phyloP scores from a whole-genome alignment of 768 basidiomycete species.

The Leucosporidium creatinivorum region DNA sequence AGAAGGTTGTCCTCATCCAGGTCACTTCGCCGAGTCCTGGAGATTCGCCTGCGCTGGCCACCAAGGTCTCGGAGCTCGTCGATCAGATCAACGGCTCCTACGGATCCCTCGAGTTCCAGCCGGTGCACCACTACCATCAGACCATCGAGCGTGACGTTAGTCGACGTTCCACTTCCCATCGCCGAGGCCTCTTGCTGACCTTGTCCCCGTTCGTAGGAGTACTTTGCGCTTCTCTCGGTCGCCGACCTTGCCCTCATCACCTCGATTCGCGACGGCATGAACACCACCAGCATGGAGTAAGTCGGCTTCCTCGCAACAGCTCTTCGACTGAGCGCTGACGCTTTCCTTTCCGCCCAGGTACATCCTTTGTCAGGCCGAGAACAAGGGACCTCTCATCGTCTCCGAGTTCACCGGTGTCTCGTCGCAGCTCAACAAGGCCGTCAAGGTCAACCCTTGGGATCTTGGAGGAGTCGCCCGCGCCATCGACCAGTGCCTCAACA shows the following conservation, averaged over 20 bases:
- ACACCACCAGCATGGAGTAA: constrained; percentile 67
- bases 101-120: constrained; percentile 87
- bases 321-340: background rate
- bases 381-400: constrained; percentile 72
- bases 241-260: constrained; percentile 94
- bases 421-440: constrained; percentile 77
- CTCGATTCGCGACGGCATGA: constrained; percentile 95
- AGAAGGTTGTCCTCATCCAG: constrained; percentile 53
- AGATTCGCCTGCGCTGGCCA: constrained; percentile 87
- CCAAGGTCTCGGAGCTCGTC: constrained; percentile 86
- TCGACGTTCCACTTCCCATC: background rate
- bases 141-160: constrained; percentile 57
- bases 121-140: constrained; percentile 98
- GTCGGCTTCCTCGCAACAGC: background rate
- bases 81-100: constrained; percentile 89
- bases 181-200: background rate
- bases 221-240: constrained; percentile 85
- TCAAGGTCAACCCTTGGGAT: constrained; percentile 94
- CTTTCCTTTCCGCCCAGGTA: constrained; percentile 47
- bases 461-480: constrained; percentile 73
- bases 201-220: constrained; percentile 65
- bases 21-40: constrained; percentile 89
- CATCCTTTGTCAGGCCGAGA: constrained; percentile 85
- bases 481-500: constrained; percentile 77
- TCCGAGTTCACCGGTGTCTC: constrained; percentile 99